Evolutionary conservation across 352 stramenopile genomes (phyloP).

Genomic region (Achlya hypogyna): DNA sequence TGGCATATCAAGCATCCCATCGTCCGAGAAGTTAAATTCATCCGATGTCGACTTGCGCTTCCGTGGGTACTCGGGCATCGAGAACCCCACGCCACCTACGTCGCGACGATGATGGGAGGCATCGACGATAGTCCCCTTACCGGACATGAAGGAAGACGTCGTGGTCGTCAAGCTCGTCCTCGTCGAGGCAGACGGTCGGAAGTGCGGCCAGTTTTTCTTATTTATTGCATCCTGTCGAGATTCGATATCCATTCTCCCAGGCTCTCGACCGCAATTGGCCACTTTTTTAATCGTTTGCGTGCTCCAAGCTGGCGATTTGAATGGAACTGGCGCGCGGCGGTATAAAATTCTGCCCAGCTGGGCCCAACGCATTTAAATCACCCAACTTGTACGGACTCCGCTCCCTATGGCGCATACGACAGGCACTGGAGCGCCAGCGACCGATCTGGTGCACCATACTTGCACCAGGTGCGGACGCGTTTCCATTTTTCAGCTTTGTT

Average conservation of each 20-base stretch:
- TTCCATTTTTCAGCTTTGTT: too few species aligned
- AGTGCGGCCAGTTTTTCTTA: not conserved
- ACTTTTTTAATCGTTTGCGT: too few species aligned
- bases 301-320: too few species aligned
- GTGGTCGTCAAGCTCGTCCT: not conserved
- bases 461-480: too few species aligned
- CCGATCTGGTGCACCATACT: too few species aligned
- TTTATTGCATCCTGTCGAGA: not conserved
- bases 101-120: not conserved
- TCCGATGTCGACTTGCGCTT: slow-evolving; percentile 1
- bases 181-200: not conserved
- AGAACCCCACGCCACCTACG: not conserved
- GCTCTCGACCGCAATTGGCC: not conserved
- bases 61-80: not conserved
- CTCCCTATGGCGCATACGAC: too few species aligned
- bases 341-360: too few species aligned
- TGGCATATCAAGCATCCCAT: not conserved
- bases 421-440: too few species aligned
- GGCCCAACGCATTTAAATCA: too few species aligned
- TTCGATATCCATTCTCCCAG: not conserved
- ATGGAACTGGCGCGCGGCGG: too few species aligned
- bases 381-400: too few species aligned
- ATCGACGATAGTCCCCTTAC: not conserved
- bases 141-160: not conserved
- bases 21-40: not conserved